These are phyloP conservation scores for Heterobasidion parviporum DNA, from an alignment of 1,284 basidiomycete species.

Conservation along the genomic window DNA sequence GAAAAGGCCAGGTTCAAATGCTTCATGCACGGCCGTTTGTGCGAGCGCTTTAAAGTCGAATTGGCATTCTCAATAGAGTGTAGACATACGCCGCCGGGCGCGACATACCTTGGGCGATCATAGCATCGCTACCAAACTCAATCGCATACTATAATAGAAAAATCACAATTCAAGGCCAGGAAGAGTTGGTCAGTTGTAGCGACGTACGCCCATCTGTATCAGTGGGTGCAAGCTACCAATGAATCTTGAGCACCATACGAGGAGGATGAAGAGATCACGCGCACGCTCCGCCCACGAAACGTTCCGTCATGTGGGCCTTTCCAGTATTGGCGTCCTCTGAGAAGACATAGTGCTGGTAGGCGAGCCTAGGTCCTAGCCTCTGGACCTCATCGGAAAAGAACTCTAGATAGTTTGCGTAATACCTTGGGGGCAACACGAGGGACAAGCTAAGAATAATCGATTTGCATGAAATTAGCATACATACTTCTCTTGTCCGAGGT, in stretches of 20 bases:
- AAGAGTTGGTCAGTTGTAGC: conserved; percentile 4
- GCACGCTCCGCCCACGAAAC: conserved; percentile 50
- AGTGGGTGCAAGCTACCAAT: conserved; percentile 46
- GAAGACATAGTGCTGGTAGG: conserved; percentile 50
- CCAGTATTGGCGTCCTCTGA: conserved; percentile 37
- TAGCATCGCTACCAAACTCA: conserved; percentile 48
- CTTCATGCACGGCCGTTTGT: conserved; percentile 39
- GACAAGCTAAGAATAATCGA: background rate
- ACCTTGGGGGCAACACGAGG: conserved; percentile 20
- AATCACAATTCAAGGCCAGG: background rate
- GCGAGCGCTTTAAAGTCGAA: conserved; percentile 35
- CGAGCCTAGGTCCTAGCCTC: conserved; percentile 30
- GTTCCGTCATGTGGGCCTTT: conserved; percentile 42
- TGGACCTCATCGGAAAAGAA: conserved; percentile 50
- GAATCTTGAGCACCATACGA: background rate
- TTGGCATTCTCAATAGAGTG: background rate
- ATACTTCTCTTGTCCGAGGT: conserved; percentile 47
- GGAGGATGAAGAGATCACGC: conserved; percentile 14
- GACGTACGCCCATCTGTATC: conserved; percentile 54
- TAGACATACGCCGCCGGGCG: background rate
- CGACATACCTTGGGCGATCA: conserved; percentile 43
- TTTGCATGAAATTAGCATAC: conserved; percentile 5
- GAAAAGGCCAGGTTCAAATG: conserved; percentile 27
- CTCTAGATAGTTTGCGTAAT: conserved; percentile 43
- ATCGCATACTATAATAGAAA: conserved; percentile 36